These are phyloP conservation scores for Pichia eremophila DNA, from an alignment of 805 yeast genomes.

Conservation along the genomic window DNA sequence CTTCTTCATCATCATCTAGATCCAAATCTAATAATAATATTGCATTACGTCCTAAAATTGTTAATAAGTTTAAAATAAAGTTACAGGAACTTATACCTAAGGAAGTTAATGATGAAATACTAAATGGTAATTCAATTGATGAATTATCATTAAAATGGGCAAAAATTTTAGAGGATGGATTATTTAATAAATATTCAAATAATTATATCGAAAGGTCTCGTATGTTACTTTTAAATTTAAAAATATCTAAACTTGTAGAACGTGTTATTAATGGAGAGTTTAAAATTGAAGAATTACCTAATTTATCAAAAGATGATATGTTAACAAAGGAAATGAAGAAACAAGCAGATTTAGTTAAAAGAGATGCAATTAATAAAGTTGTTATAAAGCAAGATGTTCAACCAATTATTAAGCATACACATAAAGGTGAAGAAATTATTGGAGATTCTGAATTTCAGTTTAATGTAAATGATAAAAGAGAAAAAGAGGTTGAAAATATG, in stretches of 20 bases:
- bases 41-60: background rate
- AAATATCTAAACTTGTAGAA: slow-evolving; percentile 48
- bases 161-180: slow-evolving; percentile 39
- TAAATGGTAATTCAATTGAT: slow-evolving; percentile 19
- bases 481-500: slow-evolving; percentile 17
- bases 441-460: slow-evolving; percentile 38
- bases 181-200: slow-evolving; percentile 12
- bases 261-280: slow-evolving; percentile 48
- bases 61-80: slow-evolving; percentile 27
- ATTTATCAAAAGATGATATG: slow-evolving; percentile 64
- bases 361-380: slow-evolving; percentile 57
- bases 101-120: slow-evolving; percentile 16
- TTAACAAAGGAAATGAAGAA: slow-evolving; percentile 59
- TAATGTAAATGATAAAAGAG: slow-evolving; percentile 17
- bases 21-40: no score
- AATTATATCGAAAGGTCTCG: slow-evolving; percentile 63
- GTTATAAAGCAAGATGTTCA: slow-evolving; percentile 43
- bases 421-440: slow-evolving; percentile 79
- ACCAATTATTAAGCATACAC: slow-evolving; percentile 60
- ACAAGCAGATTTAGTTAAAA: slow-evolving; percentile 62
- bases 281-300: slow-evolving; percentile 49
- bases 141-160: slow-evolving; percentile 38
- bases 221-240: slow-evolving; percentile 50
- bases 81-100: slow-evolving; percentile 33
- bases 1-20: no score